Evolutionary conservation across 352 stramenopile genomes (phyloP), one percentile per base, ranked within the genome.

Genomic region (Phytopythium litorale): DNA sequence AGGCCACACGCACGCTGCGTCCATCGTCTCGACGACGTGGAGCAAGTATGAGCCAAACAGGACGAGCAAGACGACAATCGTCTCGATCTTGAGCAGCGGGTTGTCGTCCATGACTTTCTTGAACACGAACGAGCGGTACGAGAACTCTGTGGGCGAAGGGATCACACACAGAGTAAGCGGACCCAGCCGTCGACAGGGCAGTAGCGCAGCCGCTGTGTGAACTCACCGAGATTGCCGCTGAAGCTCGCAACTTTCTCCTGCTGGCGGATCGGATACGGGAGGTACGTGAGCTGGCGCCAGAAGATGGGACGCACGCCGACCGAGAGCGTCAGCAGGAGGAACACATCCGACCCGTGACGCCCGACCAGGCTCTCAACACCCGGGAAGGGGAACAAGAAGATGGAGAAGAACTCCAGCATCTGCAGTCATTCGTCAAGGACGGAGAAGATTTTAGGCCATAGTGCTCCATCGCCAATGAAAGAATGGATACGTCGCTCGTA

Each of bases 31-130:
- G 56, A 77, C 58, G 9, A 81, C 61, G 32, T 77, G 69, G 5
- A 91, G 11, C 2, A 87, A 18, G 33, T 83, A 89, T 18, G 81
- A 38, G 48, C 48, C 48, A 30, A 54, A 54, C 7, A 18, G 9
- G 25, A 37, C 5, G 25, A 54, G 48, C 48, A 54, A 18, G 0
- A 54, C 45, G 43, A 69, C 66, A 21, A 83, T 56, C 3, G 70
- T 59, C 8, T 54, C 4, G 28, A 88, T 66, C 51, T 91, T 89
- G 16, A 38, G 64, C 13, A 89, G 38, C 13, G 78, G 77, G 13
- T 56, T 65, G 33, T 91, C 79, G 25, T 89, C 77, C 33, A 91
- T 63, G 15, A 89, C 79, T 59, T 89, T 91, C 60, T 89, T 91
- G 56, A 91, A 69, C 51, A 89, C 81, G 30, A 91, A 91, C 48